Conservation (phyloP, 2,329 filamentous ascomycete species). For the Dactylellina drechsleri region DNA sequence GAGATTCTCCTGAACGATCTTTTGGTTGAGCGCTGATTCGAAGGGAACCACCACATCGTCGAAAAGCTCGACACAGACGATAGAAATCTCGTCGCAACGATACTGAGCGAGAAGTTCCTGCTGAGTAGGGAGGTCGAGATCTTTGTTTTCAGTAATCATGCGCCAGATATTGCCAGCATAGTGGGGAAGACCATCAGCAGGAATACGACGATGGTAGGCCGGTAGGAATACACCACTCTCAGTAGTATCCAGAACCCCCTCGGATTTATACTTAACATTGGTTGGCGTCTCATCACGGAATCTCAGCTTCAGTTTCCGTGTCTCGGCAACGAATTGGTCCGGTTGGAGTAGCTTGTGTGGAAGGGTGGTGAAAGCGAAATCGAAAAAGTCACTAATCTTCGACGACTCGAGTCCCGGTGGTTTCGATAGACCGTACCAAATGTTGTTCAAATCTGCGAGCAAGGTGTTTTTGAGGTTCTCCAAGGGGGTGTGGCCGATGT, state of each 20-base stretch:
- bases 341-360: constrained; percentile 97
- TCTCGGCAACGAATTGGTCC: constrained; percentile 85
- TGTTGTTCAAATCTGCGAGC: constrained; percentile 86
- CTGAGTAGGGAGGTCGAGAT: constrained; percentile 93
- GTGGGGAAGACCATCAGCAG: constrained; percentile 93
- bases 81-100: constrained; percentile 93
- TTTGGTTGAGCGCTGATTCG: constrained; percentile 81
- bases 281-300: constrained; percentile 82
- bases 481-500: constrained; percentile 89
- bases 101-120: constrained; percentile 97
- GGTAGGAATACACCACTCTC: constrained; percentile 79
- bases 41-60: constrained; percentile 83
- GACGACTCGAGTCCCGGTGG: constrained; percentile 87
- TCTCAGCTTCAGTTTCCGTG: constrained; percentile 79
- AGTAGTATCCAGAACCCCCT: constrained; percentile 42
- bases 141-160: constrained; percentile 98
- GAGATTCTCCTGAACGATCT: constrained; percentile 77
- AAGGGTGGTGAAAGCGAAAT: constrained; percentile 94
- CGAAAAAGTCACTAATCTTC: constrained; percentile 95
- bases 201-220: constrained; percentile 94
- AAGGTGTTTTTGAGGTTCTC: constrained; percentile 89
- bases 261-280: constrained; percentile 66
- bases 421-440: constrained; percentile 94
- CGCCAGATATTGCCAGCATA: constrained; percentile 97
- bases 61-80: constrained; percentile 85